Percentiles rank a stretch among this genome's conserved stretches.
Evolutionary conservation across 495 filamentous ascomycete genomes (phyloP).

Genomic region (Aspergillus bertholletiae): DNA sequence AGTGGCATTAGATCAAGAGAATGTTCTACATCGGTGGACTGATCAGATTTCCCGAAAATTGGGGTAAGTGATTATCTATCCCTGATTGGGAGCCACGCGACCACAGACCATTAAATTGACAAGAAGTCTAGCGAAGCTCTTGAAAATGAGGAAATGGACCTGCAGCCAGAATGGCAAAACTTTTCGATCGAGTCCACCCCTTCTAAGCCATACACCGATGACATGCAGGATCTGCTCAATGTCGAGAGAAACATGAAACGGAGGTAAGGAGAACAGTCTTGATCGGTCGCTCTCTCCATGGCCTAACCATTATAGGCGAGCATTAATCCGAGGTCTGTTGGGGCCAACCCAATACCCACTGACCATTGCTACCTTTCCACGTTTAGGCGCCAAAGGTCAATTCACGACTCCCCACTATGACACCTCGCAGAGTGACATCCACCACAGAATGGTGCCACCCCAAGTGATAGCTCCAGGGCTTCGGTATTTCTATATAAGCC

Average conservation of each 20-base stretch:
- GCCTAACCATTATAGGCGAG: neutral
- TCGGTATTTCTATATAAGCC: neutral
- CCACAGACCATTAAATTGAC: neutral
- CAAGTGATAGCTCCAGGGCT: neutral
- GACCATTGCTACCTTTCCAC: neutral
- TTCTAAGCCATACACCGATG: neutral
- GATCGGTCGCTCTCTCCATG: too few species aligned
- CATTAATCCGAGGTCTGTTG: neutral
- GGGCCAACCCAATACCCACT: neutral
- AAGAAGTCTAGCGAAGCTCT: neutral
- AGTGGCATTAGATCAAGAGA: neutral
- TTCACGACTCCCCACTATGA: neutral
- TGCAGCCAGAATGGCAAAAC: neutral
- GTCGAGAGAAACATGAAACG: neutral
- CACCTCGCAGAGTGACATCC: neutral
- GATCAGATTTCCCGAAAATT: neutral
- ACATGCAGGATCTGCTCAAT: neutral
- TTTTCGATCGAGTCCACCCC: neutral
- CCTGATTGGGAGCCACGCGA: neutral
- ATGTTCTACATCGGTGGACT: neutral
- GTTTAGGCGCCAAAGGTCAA: neutral
- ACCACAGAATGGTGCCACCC: neutral
- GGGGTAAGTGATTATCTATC: neutral
- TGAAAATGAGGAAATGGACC: neutral
- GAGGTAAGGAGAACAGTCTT: neutral